phyloP scores from a whole-genome alignment of 352 stramenopile genomes.

The Chrysophaeum taylorii region DNA sequence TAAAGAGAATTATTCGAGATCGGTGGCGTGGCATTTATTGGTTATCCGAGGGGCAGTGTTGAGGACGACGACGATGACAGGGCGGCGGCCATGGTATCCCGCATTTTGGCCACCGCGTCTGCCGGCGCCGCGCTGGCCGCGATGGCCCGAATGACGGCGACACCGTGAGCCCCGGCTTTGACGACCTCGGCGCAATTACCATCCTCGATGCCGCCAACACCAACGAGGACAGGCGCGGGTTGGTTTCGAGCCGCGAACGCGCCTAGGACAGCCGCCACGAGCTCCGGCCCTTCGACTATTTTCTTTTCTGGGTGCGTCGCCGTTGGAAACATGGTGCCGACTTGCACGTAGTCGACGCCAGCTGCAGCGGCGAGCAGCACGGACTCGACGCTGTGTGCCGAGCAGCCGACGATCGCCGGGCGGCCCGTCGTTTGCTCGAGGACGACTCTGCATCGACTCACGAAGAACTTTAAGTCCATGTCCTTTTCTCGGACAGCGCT shows the following conservation, averaged over 20 bases:
- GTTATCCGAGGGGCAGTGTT: too few species aligned
- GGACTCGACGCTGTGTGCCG: background rate
- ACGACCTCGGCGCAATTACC: background rate
- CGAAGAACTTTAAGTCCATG: too few species aligned
- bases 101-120: too few species aligned
- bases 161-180: background rate
- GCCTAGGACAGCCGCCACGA: background rate
- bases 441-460: too few species aligned
- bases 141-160: conserved; percentile 6
- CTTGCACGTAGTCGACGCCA: background rate
- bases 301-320: conserved; percentile 5
- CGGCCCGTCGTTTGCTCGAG: too few species aligned
- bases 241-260: background rate
- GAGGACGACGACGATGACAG: too few species aligned
- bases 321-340: conserved; percentile 8
- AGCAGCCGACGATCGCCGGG: too few species aligned
- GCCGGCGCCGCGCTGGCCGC: background rate
- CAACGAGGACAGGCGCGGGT: background rate
- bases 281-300: background rate
- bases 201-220: background rate
- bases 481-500: too few species aligned
- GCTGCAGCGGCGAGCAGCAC: background rate
- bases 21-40: too few species aligned
- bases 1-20: too few species aligned
- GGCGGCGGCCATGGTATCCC: too few species aligned